Base-by-base conservation (phyloP, 345 rosid species). In the Hevea brasiliensis region DNA sequence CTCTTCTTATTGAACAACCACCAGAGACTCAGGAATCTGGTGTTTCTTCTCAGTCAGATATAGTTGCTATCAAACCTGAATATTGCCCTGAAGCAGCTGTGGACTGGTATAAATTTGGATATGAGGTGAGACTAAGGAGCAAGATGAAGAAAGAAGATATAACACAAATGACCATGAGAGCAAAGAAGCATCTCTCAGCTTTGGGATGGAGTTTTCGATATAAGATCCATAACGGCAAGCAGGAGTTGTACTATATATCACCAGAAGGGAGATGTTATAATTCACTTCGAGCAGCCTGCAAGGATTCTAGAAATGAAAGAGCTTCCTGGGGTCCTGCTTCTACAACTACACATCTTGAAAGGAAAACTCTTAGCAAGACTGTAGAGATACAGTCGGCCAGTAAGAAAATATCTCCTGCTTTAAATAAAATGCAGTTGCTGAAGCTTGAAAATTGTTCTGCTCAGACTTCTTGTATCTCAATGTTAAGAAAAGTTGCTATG, bases 251-350 rank as follows among this genome's bases (percentile, higher is more conserved):
- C 7, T 80, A 84, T 60, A 56, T 26, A 44, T 77, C 90, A 14
- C 92, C 88, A 23, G 27, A 29, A 1, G 88, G 88, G 53, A 85
- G 21, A 74, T 35, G 12, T 21, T 85, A 71, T 55, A 40, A 1
- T 64, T 85, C 92, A 37, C 89, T 90, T 50, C 75, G 78, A 56
- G 8, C 15, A 26, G 92, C 90, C 54, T 88, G 90, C 85, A 59
- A 66, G 79, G 61, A n/a, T 57, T 64, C 67, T 57, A 48, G 84
- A 14, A 29, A 68, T 55, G 74, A 63, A 47, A 74, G 53, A 37
- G 26, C 29, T 15, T 71, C 56, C 67, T 72, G 70, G 70, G 60
- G 27, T 13, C 37, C 14, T 66, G 45, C 53, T 71, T 40, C 76
- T 76, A 57, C 56, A 7, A 23, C 18, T 61, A 80, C 51, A 65